Evolutionary conservation across 306 rosid species (phyloP).

Genomic region (Sicyos baderoa): DNA sequence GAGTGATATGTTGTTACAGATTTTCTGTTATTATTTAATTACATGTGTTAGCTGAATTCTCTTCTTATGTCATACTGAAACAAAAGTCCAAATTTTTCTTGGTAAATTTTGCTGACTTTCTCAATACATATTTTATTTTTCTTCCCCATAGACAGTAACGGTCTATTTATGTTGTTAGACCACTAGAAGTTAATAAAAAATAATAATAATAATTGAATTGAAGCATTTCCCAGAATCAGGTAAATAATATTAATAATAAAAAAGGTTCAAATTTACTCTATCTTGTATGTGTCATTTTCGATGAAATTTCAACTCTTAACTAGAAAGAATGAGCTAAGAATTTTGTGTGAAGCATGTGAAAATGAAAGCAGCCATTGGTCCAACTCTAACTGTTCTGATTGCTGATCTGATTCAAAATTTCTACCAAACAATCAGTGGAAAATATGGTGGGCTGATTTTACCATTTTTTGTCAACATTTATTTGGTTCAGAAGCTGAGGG

Average conservation of each 20-base stretch:
- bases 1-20: background rate
- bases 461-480: background rate
- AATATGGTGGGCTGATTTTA: background rate
- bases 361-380: background rate
- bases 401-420: background rate
- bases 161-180: conserved; percentile 1
- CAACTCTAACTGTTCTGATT: background rate
- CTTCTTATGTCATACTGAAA: background rate
- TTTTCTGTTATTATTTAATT: background rate
- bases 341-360: background rate
- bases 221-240: conserved; percentile 10
- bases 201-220: background rate
- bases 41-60: background rate
- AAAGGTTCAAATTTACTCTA: background rate
- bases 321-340: too few relatives aligned
- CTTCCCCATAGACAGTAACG: conserved; percentile 2
- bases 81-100: background rate
- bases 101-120: background rate
- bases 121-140: background rate
- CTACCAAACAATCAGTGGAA: background rate
- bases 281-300: background rate
- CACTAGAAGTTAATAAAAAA: background rate
- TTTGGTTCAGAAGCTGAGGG: background rate
- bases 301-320: background rate
- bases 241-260: background rate